These are phyloP conservation scores for Leccinum solheimii DNA, from an alignment of 1,284 basidiomycete species.

Conservation along the genomic window DNA sequence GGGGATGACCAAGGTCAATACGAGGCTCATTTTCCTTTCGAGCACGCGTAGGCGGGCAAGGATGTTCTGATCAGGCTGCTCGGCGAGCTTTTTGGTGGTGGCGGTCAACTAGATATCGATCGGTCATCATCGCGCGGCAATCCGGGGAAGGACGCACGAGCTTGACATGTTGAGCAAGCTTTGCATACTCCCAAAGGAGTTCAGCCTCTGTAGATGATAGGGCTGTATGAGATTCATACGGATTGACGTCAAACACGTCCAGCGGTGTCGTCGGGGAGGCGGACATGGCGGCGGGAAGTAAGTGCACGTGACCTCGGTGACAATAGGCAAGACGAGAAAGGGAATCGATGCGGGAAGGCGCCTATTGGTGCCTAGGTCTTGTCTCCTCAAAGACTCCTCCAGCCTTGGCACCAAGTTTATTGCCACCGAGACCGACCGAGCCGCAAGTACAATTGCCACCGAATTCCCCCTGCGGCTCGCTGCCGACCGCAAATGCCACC, in stretches of 20 bases:
- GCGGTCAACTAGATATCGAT: constrained; percentile 49
- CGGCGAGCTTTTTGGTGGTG: constrained; percentile 59
- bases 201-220: constrained; percentile 64
- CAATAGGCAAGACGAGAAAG: not conserved
- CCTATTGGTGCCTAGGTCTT: not conserved
- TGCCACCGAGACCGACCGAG: not conserved
- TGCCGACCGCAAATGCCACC: not conserved
- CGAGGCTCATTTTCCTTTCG: constrained; percentile 94
- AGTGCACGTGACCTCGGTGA: not conserved
- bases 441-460: not conserved
- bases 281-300: constrained; percentile 1
- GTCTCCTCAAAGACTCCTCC: not conserved
- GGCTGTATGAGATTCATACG: constrained; percentile 66
- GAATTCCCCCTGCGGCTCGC: not conserved
- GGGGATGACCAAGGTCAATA: constrained; percentile 69
- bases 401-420: not conserved
- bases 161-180: constrained; percentile 69
- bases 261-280: not conserved
- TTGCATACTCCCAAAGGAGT: constrained; percentile 80
- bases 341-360: not conserved
- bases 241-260: constrained; percentile 51
- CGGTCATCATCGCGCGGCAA: not conserved
- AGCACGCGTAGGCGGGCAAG: constrained; percentile 79
- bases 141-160: constrained; percentile 44
- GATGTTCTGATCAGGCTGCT: constrained; percentile 73